A percentile compares a stretch with the other conserved stretches of the same genome.
phyloP scores from a whole-genome alignment of 2,329 filamentous ascomycete genomes.

The Ophiostoma sp. region DNA sequence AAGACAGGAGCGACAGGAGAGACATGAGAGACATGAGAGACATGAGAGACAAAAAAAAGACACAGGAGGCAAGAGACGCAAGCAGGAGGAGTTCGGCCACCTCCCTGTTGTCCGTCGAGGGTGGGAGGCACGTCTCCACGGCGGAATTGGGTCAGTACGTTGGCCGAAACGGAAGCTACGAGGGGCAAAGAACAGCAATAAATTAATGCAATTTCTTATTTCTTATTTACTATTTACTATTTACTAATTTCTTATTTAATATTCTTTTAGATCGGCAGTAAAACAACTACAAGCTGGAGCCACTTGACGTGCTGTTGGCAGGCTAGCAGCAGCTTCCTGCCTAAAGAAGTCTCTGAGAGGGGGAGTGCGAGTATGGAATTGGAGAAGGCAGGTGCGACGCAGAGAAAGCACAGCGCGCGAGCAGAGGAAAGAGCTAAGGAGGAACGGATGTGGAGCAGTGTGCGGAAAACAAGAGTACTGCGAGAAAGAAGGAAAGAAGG shows the following conservation, averaged over 20 bases:
- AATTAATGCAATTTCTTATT: neutral
- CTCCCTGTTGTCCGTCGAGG: constrained; percentile 19
- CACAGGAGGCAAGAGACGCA: neutral
- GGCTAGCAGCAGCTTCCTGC: constrained; percentile 8
- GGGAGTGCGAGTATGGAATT: neutral
- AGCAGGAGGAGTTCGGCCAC: neutral
- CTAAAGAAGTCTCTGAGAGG: constrained; percentile 1
- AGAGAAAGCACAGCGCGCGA: neutral
- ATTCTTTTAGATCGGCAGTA: no score
- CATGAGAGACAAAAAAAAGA: neutral
- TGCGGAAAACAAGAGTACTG: neutral
- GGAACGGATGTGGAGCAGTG: constrained; percentile 14
- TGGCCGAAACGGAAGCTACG: constrained; percentile 18
- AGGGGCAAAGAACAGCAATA: constrained; percentile 7
- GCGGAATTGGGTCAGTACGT: constrained; percentile 10
- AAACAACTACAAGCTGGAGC: no score
- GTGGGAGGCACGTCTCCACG: constrained; percentile 1
- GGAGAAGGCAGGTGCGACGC: constrained; percentile 7
- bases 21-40: neutral
- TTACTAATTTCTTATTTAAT: neutral
- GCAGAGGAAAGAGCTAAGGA: constrained; percentile 19
- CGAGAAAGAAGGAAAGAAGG: constrained; percentile 6
- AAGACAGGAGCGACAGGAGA: neutral
- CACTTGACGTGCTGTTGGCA: neutral
- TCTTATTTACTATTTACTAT: neutral